Evolutionary conservation across 2,329 filamentous ascomycete genomes (phyloP).

Genomic region (Trichoderma sp.): DNA sequence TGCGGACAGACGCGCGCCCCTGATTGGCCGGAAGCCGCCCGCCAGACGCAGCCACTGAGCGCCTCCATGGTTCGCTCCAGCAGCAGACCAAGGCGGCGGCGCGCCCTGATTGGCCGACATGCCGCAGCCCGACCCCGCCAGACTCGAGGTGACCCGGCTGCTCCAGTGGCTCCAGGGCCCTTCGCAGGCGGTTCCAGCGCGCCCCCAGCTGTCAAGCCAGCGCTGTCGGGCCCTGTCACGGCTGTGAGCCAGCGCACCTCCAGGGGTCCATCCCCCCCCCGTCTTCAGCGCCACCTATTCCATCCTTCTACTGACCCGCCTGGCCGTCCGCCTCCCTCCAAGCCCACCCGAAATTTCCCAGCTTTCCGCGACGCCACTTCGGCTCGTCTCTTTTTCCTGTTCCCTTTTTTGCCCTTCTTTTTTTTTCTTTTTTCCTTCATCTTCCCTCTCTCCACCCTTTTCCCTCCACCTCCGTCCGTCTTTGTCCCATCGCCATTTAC

Average conservation of each 20-base stretch:
- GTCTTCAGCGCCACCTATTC: conserved; percentile 1
- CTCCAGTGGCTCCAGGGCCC: background rate
- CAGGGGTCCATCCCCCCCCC: conserved; percentile 24
- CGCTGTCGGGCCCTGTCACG: conserved; percentile 17
- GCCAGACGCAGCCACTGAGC: conserved; percentile 14
- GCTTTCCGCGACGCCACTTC: conserved; percentile 23
- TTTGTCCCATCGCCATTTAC: conserved; percentile 35
- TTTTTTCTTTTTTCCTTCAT: conserved; percentile 39
- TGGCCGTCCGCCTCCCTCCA: conserved; percentile 29
- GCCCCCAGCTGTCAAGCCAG: background rate
- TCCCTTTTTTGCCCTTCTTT: conserved; percentile 38
- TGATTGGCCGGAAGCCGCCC: conserved; percentile 26
- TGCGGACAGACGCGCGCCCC: background rate
- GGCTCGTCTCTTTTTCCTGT: conserved; percentile 36
- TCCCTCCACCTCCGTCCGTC: conserved; percentile 35
- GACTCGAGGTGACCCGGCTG: no score
- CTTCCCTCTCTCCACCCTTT: conserved; percentile 36
- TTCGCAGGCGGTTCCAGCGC: background rate
- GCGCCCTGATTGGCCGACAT: conserved; percentile 22
- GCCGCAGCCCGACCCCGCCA: conserved; percentile 5
- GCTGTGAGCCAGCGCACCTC: conserved; percentile 15
- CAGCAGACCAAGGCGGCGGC: background rate
- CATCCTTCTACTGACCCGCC: conserved; percentile 8
- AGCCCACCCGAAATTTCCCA: conserved; percentile 32
- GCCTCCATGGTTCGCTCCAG: conserved; percentile 7